Conservation (phyloP, 1,139 yeast genomes). For the Yamadazyma diddensiae region DNA sequence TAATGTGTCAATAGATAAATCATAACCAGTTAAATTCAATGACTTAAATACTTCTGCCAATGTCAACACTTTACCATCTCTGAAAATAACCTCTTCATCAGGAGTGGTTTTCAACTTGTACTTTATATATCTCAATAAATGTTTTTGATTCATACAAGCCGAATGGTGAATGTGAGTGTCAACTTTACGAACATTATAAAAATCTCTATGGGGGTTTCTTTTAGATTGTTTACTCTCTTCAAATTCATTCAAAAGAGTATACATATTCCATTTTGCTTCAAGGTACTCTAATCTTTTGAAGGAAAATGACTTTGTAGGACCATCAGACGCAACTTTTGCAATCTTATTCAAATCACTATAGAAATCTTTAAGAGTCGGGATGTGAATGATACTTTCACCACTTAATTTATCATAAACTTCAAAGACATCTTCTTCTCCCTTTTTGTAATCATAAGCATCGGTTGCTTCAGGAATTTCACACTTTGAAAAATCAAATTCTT, state of each 20-base stretch:
- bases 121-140: constrained; percentile 88
- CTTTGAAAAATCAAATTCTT: constrained; percentile 58
- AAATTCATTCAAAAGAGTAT: constrained; percentile 81
- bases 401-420: constrained; percentile 50
- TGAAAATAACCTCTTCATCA: constrained; percentile 83
- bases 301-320: constrained; percentile 97
- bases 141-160: constrained; percentile 99
- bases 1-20: constrained; percentile 89
- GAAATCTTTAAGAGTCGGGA: constrained; percentile 80
- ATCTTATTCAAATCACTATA: constrained; percentile 78
- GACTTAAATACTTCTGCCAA: constrained; percentile 86
- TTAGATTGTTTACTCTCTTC: constrained; percentile 86
- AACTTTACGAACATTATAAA: constrained; percentile 95
- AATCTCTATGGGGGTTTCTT: constrained; percentile 87
- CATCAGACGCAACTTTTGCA: constrained; percentile 76
- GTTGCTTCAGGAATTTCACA: constrained; percentile 66
- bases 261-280: constrained; percentile 96
- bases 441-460: constrained; percentile 42
- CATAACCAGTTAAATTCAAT: constrained; percentile 87
- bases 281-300: constrained; percentile 88
- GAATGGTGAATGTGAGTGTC: constrained; percentile 99
- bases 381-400: constrained; percentile 41
- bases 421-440: constrained; percentile 66
- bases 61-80: constrained; percentile 91
- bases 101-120: constrained; percentile 67